These are phyloP conservation scores for Boletus barrowsii DNA, from an alignment of 768 basidiomycete genomes.

Conservation along the genomic window DNA sequence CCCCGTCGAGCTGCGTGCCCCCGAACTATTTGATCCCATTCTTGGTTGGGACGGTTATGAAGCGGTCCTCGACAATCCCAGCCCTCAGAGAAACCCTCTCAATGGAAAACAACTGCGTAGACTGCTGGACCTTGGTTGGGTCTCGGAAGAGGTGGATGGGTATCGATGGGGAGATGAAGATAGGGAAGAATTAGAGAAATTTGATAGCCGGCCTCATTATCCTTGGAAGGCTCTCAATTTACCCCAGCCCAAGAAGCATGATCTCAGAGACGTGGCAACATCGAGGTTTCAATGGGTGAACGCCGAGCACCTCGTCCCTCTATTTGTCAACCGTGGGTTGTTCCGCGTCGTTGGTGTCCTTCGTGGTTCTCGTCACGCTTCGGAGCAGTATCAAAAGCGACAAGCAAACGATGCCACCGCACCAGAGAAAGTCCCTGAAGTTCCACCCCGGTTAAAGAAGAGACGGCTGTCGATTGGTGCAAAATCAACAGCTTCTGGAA, in stretches of 20 bases:
- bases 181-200: conserved; percentile 24
- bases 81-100: conserved; percentile 16
- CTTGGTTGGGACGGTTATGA: conserved; percentile 33
- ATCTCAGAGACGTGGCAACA: conserved; percentile 25
- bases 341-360: conserved; percentile 15
- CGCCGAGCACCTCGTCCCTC: conserved; percentile 28
- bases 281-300: conserved; percentile 31
- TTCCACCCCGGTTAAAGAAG: conserved; percentile 27
- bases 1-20: conserved; percentile 16
- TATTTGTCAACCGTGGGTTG: conserved; percentile 23
- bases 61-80: conserved; percentile 18
- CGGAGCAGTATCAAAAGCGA: conserved; percentile 25
- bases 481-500: not conserved
- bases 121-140: conserved; percentile 30
- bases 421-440: conserved; percentile 2
- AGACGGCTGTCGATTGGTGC: conserved; percentile 16
- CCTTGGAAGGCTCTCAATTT: conserved; percentile 27
- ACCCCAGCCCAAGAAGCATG: conserved; percentile 24
- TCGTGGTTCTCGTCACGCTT: conserved; percentile 3
- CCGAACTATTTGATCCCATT: conserved; percentile 32
- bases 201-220: conserved; percentile 23
- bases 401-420: conserved; percentile 9
- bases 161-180: conserved; percentile 26
- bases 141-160: conserved; percentile 19
- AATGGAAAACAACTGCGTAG: conserved; percentile 27